A percentile compares a stretch with the other conserved stretches of the same genome.
phyloP scores from a whole-genome alignment of 345 rosid genomes.

The Dipteronia dyeriana region DNA sequence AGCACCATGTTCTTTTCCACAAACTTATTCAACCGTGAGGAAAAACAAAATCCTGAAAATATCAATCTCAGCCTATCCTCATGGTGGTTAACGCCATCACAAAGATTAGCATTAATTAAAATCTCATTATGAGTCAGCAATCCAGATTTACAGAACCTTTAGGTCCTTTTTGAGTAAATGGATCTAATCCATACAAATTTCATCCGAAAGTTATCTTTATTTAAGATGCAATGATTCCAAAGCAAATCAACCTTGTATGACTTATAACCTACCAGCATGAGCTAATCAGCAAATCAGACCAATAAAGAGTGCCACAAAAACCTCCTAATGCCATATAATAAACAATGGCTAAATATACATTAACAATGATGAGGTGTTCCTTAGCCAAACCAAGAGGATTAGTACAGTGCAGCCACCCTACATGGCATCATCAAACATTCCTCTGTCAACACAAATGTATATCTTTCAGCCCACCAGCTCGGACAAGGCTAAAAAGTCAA shows the following conservation, averaged over 20 bases:
- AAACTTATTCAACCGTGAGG: neutral
- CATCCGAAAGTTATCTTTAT: neutral
- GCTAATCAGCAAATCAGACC: too few relatives aligned
- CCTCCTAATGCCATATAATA: too few relatives aligned
- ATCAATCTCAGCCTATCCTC: neutral
- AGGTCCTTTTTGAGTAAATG: neutral
- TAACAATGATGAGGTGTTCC: too few relatives aligned
- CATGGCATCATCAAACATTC: too few relatives aligned
- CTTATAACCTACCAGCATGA: neutral
- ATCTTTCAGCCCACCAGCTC: too few relatives aligned
- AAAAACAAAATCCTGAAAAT: neutral
- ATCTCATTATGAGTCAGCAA: constrained; percentile 4
- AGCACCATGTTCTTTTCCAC: neutral
- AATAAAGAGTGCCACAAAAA: too few relatives aligned
- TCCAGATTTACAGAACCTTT: neutral
- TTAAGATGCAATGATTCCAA: neutral
- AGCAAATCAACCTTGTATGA: neutral
- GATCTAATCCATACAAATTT: too few relatives aligned
- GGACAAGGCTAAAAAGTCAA: too few relatives aligned
- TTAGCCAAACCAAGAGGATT: too few relatives aligned
- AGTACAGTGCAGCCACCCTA: too few relatives aligned
- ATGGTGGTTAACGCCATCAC: neutral
- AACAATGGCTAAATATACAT: too few relatives aligned
- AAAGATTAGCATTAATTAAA: neutral
- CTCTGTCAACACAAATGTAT: too few relatives aligned